Percentiles rank a stretch among this genome's conserved stretches.
phyloP scores from a whole-genome alignment of 108 stramenopile genomes.

The Pelagomonas calceolata region DNA sequence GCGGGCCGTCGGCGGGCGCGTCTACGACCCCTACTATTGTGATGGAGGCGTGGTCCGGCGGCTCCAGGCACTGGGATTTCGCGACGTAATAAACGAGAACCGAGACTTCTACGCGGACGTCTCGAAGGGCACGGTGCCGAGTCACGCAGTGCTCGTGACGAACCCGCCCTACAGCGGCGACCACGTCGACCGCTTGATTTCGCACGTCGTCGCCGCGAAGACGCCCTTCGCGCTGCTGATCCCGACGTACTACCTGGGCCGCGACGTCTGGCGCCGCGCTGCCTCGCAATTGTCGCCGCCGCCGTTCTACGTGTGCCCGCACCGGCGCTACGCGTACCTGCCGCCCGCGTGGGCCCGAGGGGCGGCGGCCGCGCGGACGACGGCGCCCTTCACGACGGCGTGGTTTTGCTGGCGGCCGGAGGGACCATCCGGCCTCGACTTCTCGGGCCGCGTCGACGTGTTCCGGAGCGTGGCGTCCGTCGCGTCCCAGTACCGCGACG shows the following conservation, averaged over 20 bases:
- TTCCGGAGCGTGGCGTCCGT: no score
- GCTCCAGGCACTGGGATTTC: slow-evolving; percentile 67
- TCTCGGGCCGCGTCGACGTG: no score
- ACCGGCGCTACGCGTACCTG: no score
- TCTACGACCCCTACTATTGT: slow-evolving; percentile 97
- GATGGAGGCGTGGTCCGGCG: slow-evolving; percentile 68
- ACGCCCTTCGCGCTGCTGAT: slow-evolving; percentile 59
- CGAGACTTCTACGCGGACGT: slow-evolving; percentile 40
- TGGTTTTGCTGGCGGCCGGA: no score
- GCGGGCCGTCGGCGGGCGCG: slow-evolving; percentile 19
- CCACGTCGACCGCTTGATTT: slow-evolving; percentile 72
- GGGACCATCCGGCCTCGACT: no score
- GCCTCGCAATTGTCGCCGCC: no score
- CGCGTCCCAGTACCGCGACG: no score
- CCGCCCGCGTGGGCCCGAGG: no score
- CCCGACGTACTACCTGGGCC: slow-evolving; percentile 54
- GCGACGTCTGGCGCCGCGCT: no score
- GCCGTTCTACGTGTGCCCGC: no score
- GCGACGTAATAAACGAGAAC: slow-evolving; percentile 66
- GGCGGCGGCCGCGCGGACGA: no score
- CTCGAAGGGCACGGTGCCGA: slow-evolving; percentile 35
- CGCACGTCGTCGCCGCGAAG: slow-evolving; percentile 33
- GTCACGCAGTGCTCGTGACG: slow-evolving; percentile 72
- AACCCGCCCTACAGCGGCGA: slow-evolving; percentile 92
- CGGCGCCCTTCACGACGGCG: no score